Percentiles rank a stretch among this genome's conserved stretches.
Conservation (phyloP, 176 grass and related monocot species). For the Carex littledalei region DNA sequence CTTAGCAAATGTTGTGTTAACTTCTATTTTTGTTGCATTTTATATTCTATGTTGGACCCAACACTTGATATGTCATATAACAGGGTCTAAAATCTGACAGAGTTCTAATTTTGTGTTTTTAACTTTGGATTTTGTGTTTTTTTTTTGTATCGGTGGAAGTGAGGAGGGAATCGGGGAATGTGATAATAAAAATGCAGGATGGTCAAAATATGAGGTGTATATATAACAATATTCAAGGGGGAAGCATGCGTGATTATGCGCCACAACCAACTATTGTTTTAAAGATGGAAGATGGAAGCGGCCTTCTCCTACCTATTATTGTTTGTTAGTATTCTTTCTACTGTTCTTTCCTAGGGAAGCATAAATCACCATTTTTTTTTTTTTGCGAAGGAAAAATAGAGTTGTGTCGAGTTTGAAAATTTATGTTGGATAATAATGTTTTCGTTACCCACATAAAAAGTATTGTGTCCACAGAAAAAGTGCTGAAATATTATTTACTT, state of each 20-base stretch:
- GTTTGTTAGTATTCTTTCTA: slow-evolving; percentile 58
- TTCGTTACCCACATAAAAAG: background rate
- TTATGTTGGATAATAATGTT: background rate
- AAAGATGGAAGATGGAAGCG: slow-evolving; percentile 93
- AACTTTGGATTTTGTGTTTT: background rate
- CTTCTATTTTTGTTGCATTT: background rate
- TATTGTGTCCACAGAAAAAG: background rate
- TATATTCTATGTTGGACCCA: background rate
- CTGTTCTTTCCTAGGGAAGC: background rate
- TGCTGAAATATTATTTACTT: background rate
- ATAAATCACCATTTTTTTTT: background rate
- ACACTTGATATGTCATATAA: background rate
- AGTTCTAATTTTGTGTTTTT: background rate
- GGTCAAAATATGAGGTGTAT: slow-evolving; percentile 64
- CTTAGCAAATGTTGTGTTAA: background rate
- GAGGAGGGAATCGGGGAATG: slow-evolving; percentile 75
- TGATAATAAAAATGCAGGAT: slow-evolving; percentile 88
- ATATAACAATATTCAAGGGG: slow-evolving; percentile 64
- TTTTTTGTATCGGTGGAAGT: slow-evolving; percentile 58
- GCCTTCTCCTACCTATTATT: slow-evolving; percentile 87
- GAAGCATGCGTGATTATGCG: slow-evolving; percentile 63
- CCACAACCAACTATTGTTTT: slow-evolving; percentile 84
- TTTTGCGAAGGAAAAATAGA: background rate
- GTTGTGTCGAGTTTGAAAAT: background rate
- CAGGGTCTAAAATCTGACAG: background rate